Conservation (phyloP, 2,329 filamentous ascomycete genomes). For the Colletotrichum scovillei region DNA sequence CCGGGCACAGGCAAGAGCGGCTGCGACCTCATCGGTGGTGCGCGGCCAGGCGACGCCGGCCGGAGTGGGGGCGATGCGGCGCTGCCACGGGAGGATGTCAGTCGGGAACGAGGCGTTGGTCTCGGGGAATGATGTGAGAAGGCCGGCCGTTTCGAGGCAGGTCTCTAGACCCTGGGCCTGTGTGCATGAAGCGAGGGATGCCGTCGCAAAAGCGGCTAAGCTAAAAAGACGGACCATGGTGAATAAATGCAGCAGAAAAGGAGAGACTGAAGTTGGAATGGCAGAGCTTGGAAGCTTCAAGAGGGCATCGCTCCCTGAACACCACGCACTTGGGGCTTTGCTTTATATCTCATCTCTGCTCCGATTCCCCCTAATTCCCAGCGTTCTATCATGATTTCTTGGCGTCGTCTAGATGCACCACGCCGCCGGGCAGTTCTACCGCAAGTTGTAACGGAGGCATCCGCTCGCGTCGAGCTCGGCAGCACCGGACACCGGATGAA, state of each 20-base stretch:
- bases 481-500: slow-evolving; percentile 21
- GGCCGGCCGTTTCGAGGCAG: slow-evolving; percentile 32
- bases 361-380: background rate
- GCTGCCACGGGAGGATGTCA: slow-evolving; percentile 30
- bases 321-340: background rate
- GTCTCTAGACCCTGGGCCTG: slow-evolving; percentile 17
- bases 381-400: slow-evolving; percentile 1
- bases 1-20: slow-evolving; percentile 33
- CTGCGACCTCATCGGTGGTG: slow-evolving; percentile 27
- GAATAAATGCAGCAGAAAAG: background rate
- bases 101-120: slow-evolving; percentile 29
- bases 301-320: too few relatives aligned
- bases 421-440: background rate
- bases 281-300: background rate
- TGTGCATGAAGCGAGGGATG: background rate
- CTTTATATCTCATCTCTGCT: background rate
- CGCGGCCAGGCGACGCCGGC: slow-evolving; percentile 34
- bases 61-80: slow-evolving; percentile 32
- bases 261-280: slow-evolving; percentile 21
- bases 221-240: slow-evolving; percentile 20
- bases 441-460: background rate
- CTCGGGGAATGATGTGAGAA: slow-evolving; percentile 30
- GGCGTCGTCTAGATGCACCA: background rate
- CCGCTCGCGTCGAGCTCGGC: background rate
- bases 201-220: slow-evolving; percentile 19